Base-by-base conservation (phyloP, 2,329 filamentous ascomycete species). In the Chaetomium strumarium region DNA sequence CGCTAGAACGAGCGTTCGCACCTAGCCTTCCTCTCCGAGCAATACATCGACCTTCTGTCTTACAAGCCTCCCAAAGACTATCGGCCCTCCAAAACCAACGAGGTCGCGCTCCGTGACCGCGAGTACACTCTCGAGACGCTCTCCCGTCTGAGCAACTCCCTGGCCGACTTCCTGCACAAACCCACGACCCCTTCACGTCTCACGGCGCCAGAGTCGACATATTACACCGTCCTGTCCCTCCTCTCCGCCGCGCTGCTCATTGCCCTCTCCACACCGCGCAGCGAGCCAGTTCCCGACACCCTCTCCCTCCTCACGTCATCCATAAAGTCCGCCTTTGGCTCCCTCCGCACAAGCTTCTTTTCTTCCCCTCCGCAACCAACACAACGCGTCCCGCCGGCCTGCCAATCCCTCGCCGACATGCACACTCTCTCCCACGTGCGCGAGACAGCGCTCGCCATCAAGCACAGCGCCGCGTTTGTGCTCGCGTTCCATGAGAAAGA, bases 11-110 rank as follows among this genome's bases (percentile, higher is more conserved):
- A 66, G 2, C 75, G 80, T 2, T 70, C 70, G 2, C 79, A 80
- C 42, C 63, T 82, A 0, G 63, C 68, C 9, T 60, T 81, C 12
- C 64, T 79, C 0, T 61, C 75, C 0, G 79, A 83, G 58, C 70
- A 71, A 4, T 81, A 78, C 60, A 68, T 80, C 13, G 75, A 79
- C 44, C 56, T 78, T 2, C 62, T 81, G 5, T 61, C 63, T 20
- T 76, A 75, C 61, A 76, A 73, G 47, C 69, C 76, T 1, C 72
- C 76, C 0, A 69, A 76, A 2, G 70, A 74, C 7, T 77, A 78
- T 66, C 81, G 80, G 58, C 69, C 74, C 1, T 55, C 64, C 17
- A 75, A 72, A 29, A 58, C 70, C 0, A 57, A 63, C 2, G 67
- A 72, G 0, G 66, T 68, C 0, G 65, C 69, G 0, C 63, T 67